A percentile compares a stretch with the other conserved stretches of the same genome.
phyloP scores from a whole-genome alignment of 164 flowering plant species.

The Tetracentron sinense region DNA sequence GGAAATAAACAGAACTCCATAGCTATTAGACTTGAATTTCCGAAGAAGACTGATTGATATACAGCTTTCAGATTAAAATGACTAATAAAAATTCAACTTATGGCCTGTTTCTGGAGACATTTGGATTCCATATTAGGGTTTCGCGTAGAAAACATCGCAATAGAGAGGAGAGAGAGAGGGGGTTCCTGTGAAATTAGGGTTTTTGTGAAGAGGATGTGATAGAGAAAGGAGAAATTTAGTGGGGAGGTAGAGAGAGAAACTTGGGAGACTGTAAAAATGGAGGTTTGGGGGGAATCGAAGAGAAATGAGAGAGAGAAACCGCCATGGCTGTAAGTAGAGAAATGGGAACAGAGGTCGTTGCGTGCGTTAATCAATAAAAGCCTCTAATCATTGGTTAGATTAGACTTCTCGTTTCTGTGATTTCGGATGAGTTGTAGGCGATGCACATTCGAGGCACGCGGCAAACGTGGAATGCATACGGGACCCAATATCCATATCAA shows the following conservation, averaged over 20 bases:
- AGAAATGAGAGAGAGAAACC: not conserved
- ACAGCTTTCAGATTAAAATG: not conserved
- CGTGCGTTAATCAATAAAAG: not conserved
- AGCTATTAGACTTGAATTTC: not conserved
- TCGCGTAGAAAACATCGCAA: not conserved
- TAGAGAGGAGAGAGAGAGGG: not conserved
- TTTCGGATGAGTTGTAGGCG: too few relatives aligned
- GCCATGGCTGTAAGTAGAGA: constrained; percentile 1
- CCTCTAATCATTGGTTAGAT: constrained; percentile 9
- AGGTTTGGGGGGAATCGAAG: not conserved
- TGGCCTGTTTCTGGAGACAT: not conserved
- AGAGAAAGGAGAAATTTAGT: not conserved
- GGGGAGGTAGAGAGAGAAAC: not conserved
- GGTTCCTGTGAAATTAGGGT: not conserved
- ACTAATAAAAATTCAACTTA: not conserved
- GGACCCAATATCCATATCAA: too few relatives aligned
- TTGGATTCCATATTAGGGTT: not conserved
- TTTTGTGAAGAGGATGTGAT: not conserved
- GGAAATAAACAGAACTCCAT: not conserved
- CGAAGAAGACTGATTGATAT: not conserved
- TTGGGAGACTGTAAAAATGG: not conserved
- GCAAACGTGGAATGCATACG: too few relatives aligned
- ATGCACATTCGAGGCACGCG: too few relatives aligned
- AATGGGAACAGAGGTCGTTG: not conserved
- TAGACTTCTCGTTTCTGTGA: not conserved